These are phyloP conservation scores for Lactarius sanguifluus DNA, from an alignment of 768 basidiomycete species.

Conservation along the genomic window DNA sequence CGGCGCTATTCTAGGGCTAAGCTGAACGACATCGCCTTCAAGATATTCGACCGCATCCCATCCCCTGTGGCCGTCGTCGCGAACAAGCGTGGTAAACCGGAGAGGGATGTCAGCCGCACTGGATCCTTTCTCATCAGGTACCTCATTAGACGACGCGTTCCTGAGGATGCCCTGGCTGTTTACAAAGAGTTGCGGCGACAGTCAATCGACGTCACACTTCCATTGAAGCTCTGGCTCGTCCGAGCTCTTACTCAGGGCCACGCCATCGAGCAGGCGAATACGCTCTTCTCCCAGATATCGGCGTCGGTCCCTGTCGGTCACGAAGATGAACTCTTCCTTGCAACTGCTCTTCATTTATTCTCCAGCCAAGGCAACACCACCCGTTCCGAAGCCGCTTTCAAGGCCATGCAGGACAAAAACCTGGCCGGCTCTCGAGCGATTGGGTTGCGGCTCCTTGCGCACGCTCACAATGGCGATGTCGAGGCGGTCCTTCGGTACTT, in stretches of 20 bases:
- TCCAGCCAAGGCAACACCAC: constrained; percentile 52
- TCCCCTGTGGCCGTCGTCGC: constrained; percentile 20
- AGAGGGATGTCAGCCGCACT: constrained; percentile 1
- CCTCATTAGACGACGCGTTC: constrained; percentile 22
- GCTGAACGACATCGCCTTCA: constrained; percentile 13
- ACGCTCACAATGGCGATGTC: constrained; percentile 48
- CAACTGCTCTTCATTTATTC: constrained; percentile 52
- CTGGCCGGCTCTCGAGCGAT: constrained; percentile 36
- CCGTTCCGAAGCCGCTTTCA: constrained; percentile 46
- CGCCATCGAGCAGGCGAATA: constrained; percentile 45
- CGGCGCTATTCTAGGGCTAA: background rate
- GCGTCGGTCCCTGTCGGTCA: constrained; percentile 25
- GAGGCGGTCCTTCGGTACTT: constrained; percentile 51
- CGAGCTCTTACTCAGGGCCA: constrained; percentile 22
- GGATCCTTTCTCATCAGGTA: constrained; percentile 22
- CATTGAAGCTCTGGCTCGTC: constrained; percentile 22
- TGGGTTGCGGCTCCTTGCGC: constrained; percentile 54
- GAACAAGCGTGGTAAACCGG: background rate
- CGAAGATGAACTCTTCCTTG: constrained; percentile 28
- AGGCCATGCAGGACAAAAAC: constrained; percentile 36
- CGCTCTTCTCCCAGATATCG: constrained; percentile 41
- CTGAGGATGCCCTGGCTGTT: constrained; percentile 28
- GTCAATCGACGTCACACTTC: constrained; percentile 1
- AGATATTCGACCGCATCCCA: constrained; percentile 20
- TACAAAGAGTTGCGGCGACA: constrained; percentile 25